Base-by-base conservation (phyloP, 345 rosid species). In the Leavenworthia alabamica region DNA sequence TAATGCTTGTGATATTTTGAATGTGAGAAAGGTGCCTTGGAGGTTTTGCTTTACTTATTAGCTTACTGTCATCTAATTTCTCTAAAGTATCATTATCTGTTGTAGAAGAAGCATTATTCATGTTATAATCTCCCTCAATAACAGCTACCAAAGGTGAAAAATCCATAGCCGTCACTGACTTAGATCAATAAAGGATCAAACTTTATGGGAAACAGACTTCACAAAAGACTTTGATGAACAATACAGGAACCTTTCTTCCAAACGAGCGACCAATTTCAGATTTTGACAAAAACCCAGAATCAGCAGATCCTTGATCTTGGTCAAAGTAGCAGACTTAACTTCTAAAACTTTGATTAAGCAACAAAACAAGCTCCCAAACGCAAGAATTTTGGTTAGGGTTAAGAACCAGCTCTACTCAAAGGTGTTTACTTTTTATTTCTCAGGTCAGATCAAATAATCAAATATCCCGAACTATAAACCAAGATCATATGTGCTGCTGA, bases 31-130 rank as follows among this genome's bases (percentile, higher is more conserved):
- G 60, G 39, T 87, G 93, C 20, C 86, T 73, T 0, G 96, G 97
- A 71, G 97, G 97, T 68, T 90, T 90, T 13, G 84, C 79, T 43
- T 23, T 77, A 23, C 84, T 68, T 22, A 71, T 51, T 55, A 81
- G 89, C 61, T 74, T 85, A 39, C 67, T 28, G 15, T 53, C 70
- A 75, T 85, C 88, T 60, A 79, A 60, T 64, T 65, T 75, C 45
- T 76, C 79, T n/a, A 57, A 58, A 47, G 64, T 68, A 47, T 82
- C n/a, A n/a, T n/a, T 76, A 68, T 77, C 81, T 49, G 73, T 51
- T 8, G 64, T 41, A 20, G 86, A 67, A 19, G 57, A 67, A 23
- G 51, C 52, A 66, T 61, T 70, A 4, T 72, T 80, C 75, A 52
- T 72, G 52, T 48, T 66, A 27, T 68, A 80, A 56, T 64, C 78